Evolutionary conservation across 2,329 filamentous ascomycete genomes (phyloP).

Genomic region (Fusarium chaquense): DNA sequence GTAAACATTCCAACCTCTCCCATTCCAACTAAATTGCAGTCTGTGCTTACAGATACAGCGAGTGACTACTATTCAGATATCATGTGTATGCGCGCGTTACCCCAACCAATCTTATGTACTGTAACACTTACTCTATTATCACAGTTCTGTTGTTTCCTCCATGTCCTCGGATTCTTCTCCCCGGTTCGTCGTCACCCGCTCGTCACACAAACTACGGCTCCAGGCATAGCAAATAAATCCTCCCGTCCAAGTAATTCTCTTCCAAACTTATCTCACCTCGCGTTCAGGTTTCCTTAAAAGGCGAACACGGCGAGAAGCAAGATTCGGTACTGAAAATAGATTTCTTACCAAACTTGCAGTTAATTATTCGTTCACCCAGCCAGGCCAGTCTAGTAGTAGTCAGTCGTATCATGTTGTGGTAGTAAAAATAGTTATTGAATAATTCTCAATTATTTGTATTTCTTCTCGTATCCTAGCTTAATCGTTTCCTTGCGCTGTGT

Average conservation of each 20-base stretch:
- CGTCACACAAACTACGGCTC: conserved; percentile 37
- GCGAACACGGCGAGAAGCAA: conserved; percentile 29
- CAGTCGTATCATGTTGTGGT: not conserved
- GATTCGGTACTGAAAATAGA: conserved; percentile 23
- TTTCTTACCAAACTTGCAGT: not conserved
- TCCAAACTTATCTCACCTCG: conserved; percentile 20
- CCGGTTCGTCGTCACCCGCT: conserved; percentile 21
- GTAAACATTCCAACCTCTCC: not conserved
- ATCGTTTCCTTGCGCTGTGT: conserved; percentile 43
- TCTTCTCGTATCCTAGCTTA: conserved; percentile 26
- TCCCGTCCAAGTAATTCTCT: conserved; percentile 25
- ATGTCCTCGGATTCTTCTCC: conserved; percentile 18
- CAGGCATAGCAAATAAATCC: conserved; percentile 34
- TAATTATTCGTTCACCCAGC: not conserved
- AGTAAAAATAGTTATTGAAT: conserved; percentile 6
- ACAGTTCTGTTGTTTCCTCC: not conserved
- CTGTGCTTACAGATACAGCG: not conserved
- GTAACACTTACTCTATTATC: not conserved
- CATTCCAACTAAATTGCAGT: not conserved
- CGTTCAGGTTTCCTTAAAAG: conserved; percentile 26
- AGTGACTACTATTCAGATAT: not conserved
- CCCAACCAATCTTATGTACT: conserved; percentile 13
- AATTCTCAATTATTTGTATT: conserved; percentile 33
- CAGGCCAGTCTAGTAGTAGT: not conserved
- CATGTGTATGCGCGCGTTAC: conserved; percentile 16